Evolutionary conservation across 805 yeast genomes (phyloP), one percentile per base, ranked within the genome.

Genomic region (Debaryomyces hansenii): DNA sequence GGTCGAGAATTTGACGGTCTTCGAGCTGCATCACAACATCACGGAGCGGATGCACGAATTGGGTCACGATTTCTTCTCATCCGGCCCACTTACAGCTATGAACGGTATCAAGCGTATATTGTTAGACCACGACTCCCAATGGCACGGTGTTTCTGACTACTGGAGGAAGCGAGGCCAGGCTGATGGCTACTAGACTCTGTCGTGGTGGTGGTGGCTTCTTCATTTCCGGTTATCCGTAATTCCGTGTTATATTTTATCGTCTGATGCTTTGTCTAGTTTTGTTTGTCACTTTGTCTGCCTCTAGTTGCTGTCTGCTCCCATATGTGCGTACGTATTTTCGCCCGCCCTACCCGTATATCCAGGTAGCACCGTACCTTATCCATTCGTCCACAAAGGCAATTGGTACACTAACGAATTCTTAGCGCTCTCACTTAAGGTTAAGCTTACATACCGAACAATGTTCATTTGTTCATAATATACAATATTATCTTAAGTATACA

Each of bases 121-220:
- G 76, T 84, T 14, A 62, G 69, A 40, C 54, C 72, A 48, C 48
- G 67, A 44, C 0, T 59, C 60, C 40, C 54, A 70, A 48, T 66
- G 85, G 69, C 79, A 82, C 44, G 97, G 96, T 1, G 96, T 90
- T 9, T 76, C 90, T 55, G 98, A 92, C 63, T 88, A 67, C 62
- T 92, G 97, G 96, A 73, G 98, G 47, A 91, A 91, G 62, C 68
- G 85, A 40, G 96, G 95, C 6, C 74, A 67, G 37, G 86, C 90
- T 11, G 82, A 77, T 45, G 94, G 90, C 0, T 84, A 80, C 51
- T 85, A 56, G 46, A 9, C 29, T 37, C 20, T 21, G 18, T 36
- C 39, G 8, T 31, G 5, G 27, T 24, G 5, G 27, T 24, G 27
- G 27, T 7, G 9, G 36, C 11, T 32, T 32, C 9, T 8, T 3